phyloP scores from a whole-genome alignment of 441 rosid species.

The Hura crepitans region DNA sequence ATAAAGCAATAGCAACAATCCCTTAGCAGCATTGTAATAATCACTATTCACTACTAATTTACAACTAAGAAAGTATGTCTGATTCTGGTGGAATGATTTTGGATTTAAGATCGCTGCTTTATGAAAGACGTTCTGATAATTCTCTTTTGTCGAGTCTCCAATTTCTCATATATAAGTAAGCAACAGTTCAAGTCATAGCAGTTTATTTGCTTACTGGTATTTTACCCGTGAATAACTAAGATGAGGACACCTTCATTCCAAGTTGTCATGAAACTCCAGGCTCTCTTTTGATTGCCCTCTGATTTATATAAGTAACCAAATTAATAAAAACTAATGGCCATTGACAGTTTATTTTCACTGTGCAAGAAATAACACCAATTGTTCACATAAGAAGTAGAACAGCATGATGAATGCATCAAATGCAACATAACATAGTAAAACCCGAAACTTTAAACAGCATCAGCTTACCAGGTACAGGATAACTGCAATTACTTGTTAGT shows the following conservation, averaged over 20 bases:
- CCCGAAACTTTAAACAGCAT: not conserved
- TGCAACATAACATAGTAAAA: not conserved
- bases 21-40: not conserved
- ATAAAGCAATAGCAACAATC: not conserved
- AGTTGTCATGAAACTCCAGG: not conserved
- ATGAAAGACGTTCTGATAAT: not conserved
- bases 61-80: constrained; percentile 11
- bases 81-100: not conserved
- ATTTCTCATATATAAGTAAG: no score
- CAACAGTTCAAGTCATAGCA: no score
- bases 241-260: not conserved
- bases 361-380: not conserved
- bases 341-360: not conserved
- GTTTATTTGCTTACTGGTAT: not conserved
- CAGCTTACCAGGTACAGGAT: not conserved
- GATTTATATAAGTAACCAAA: not conserved
- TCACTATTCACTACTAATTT: not conserved
- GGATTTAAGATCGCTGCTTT: not conserved
- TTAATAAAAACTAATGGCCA: not conserved
- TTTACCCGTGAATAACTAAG: not conserved
- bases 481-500: not conserved
- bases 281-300: not conserved
- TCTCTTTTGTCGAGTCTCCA: no score
- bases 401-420: not conserved
- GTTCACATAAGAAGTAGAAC: not conserved